Conservation (phyloP, 2,329 filamentous ascomycete genomes). For the Akanthomyces muscarius region DNA sequence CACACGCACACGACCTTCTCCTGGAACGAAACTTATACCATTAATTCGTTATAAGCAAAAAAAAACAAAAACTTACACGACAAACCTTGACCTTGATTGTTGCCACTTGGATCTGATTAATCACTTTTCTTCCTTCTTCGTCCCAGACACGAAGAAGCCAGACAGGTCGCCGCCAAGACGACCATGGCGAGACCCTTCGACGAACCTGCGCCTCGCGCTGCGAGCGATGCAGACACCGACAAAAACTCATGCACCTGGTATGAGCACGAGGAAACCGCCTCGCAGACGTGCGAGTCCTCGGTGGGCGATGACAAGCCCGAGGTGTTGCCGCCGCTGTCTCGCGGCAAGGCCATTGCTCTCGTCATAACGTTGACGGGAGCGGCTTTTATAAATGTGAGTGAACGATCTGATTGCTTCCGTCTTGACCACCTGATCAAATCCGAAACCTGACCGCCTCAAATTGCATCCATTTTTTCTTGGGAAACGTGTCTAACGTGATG, state of each 20-base stretch:
- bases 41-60: neutral
- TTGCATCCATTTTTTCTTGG: neutral
- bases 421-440: conserved; percentile 12
- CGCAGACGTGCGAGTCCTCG: neutral
- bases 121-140: neutral
- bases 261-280: neutral
- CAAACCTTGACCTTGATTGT: too few relatives aligned
- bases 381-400: conserved; percentile 50
- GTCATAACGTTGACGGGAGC: conserved; percentile 53
- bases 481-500: conserved; percentile 4
- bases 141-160: neutral
- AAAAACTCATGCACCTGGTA: neutral
- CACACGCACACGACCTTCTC: neutral
- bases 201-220: neutral
- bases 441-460: neutral
- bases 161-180: neutral
- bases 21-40: neutral
- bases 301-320: conserved; percentile 15
- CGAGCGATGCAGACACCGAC: neutral
- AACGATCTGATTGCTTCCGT: neutral
- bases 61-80: too few relatives aligned
- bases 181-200: neutral
- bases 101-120: too few relatives aligned
- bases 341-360: conserved; percentile 49
- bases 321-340: conserved; percentile 40